A percentile compares a stretch with the other conserved stretches of the same genome.
Conservation (phyloP, 768 basidiomycete genomes). For the Daedaleopsis nitida region DNA sequence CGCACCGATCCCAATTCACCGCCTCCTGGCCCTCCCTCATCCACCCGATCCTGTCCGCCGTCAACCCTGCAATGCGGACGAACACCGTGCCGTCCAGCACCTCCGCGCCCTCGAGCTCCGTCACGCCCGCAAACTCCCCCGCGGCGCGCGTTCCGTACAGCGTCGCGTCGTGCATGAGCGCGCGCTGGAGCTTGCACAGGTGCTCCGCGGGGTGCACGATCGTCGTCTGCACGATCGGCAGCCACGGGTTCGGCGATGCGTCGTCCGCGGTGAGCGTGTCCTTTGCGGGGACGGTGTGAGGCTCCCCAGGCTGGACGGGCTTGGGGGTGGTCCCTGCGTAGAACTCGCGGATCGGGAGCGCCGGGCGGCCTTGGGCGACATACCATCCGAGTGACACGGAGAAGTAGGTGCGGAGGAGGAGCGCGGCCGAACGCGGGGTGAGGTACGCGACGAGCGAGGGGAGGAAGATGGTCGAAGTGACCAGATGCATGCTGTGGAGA, state of each 20-base stretch:
- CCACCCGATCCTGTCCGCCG: conserved; percentile 44
- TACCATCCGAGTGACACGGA: conserved; percentile 52
- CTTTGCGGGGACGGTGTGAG: conserved; percentile 26
- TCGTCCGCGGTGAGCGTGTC: conserved; percentile 36
- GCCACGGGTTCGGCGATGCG: conserved; percentile 49
- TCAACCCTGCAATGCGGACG: conserved; percentile 55
- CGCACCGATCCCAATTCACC: conserved; percentile 28
- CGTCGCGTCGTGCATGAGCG: conserved; percentile 47
- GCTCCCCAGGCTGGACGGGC: not conserved
- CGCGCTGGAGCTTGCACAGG: conserved; percentile 50
- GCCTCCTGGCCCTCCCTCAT: conserved; percentile 37
- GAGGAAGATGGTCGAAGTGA: conserved; percentile 67
- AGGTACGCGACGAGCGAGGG: conserved; percentile 43
- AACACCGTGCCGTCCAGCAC: conserved; percentile 66
- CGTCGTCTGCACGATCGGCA: too few relatives aligned
- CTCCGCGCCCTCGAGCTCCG: conserved; percentile 49
- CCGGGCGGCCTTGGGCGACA: conserved; percentile 56
- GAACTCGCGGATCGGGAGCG: conserved; percentile 52
- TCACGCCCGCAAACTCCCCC: conserved; percentile 32
- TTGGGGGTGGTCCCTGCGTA: conserved; percentile 31
- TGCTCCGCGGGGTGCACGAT: conserved; percentile 55
- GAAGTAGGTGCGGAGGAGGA: conserved; percentile 64
- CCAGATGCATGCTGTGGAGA: conserved; percentile 55
- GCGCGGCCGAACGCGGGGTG: conserved; percentile 44
- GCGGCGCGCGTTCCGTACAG: conserved; percentile 45